A percentile compares a stretch with the other conserved stretches of the same genome.
phyloP scores from a whole-genome alignment of 2,329 filamentous ascomycete genomes.

The Myriosclerotinia scirpicola region DNA sequence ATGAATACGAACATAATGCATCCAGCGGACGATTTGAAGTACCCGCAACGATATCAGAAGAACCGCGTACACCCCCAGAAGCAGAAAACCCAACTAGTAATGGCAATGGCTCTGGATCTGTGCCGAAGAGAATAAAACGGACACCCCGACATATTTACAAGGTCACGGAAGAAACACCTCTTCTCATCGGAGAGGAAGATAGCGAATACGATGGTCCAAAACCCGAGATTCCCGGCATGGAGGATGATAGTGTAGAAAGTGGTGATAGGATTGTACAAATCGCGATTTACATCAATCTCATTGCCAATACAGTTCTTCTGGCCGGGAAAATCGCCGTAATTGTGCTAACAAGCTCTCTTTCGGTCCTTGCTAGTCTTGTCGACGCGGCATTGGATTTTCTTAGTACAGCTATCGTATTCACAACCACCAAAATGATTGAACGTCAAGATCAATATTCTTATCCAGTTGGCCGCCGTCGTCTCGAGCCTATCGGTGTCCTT shows the following conservation, averaged over 20 bases:
- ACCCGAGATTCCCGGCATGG: slow-evolving; percentile 66
- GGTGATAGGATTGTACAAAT: slow-evolving; percentile 75
- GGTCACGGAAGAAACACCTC: slow-evolving; percentile 63
- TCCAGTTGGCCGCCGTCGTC: slow-evolving; percentile 55
- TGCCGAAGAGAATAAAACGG: slow-evolving; percentile 62
- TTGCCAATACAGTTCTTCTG: slow-evolving; percentile 59
- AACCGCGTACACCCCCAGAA: slow-evolving; percentile 46
- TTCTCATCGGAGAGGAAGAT: slow-evolving; percentile 50
- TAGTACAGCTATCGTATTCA: slow-evolving; percentile 59
- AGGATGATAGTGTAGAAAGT: slow-evolving; percentile 72
- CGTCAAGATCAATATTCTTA: slow-evolving; percentile 47
- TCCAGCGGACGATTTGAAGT: slow-evolving; percentile 54
- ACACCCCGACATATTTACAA: slow-evolving; percentile 88
- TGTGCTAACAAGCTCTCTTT: slow-evolving; percentile 57
- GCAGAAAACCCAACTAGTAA: slow-evolving; percentile 17
- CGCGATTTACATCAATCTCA: slow-evolving; percentile 73
- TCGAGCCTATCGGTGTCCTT: slow-evolving; percentile 62
- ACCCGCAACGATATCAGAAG: slow-evolving; percentile 75
- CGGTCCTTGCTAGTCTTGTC: slow-evolving; percentile 60
- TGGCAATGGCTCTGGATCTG: slow-evolving; percentile 40
- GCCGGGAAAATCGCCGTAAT: slow-evolving; percentile 56
- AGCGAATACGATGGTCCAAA: slow-evolving; percentile 48
- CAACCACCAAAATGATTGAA: slow-evolving; percentile 57
- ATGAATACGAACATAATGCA: slow-evolving; percentile 70
- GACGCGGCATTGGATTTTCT: slow-evolving; percentile 62